Evolutionary conservation across 805 yeast genomes (phyloP).

Genomic region (Maudiozyma serrabonitensis): DNA sequence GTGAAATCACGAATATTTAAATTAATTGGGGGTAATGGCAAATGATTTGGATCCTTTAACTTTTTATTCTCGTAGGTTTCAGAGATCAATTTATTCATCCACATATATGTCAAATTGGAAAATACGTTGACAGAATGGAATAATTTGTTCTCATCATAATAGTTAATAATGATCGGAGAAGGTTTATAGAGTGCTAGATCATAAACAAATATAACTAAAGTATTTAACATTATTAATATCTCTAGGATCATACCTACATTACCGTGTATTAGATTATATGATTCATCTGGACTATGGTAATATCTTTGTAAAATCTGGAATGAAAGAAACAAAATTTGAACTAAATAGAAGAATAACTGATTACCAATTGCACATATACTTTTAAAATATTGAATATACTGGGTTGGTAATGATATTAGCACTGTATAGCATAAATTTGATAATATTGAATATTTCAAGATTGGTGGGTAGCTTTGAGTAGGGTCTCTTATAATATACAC

Average conservation of each 20-base stretch:
- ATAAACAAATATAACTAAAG: constrained; percentile 29
- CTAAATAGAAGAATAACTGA: constrained; percentile 22
- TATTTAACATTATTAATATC: constrained; percentile 22
- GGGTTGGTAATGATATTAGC: constrained; percentile 22
- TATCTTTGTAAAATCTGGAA: constrained; percentile 21
- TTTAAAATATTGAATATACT: constrained; percentile 21
- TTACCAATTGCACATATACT: constrained; percentile 23
- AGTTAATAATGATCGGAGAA: constrained; percentile 29
- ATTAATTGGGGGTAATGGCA: constrained; percentile 35
- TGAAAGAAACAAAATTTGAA: constrained; percentile 11
- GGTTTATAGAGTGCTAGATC: constrained; percentile 35
- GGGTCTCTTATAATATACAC: constrained; percentile 1
- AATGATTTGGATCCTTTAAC: constrained; percentile 32
- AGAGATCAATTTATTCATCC: constrained; percentile 39
- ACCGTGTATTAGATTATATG: constrained; percentile 16
- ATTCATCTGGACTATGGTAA: constrained; percentile 11
- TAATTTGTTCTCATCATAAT: constrained; percentile 28
- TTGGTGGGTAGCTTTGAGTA: constrained; percentile 3
- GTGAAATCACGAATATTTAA: constrained; percentile 30
- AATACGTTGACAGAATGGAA: constrained; percentile 23
- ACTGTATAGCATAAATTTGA: constrained; percentile 14
- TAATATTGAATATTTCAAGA: constrained; percentile 8
- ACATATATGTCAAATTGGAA: constrained; percentile 35
- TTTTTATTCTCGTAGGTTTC: constrained; percentile 33
- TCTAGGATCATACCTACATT: constrained; percentile 18